Percentiles rank a stretch among this genome's conserved stretches.
Evolutionary conservation across 306 rosid genomes (phyloP).

Genomic region (Gleditsia sinensis): DNA sequence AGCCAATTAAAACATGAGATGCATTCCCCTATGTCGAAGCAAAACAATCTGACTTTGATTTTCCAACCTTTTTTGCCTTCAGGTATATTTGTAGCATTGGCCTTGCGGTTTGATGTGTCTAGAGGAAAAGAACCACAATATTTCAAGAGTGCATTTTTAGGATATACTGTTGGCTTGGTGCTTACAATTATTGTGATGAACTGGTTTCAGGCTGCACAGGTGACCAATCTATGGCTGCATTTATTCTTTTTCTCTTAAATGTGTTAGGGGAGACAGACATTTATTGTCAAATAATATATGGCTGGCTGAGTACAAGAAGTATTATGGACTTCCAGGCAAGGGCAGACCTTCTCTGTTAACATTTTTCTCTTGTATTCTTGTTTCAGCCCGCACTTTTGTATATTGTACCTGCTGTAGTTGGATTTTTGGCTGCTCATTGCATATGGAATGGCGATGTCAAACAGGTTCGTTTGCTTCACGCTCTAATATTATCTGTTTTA

Average conservation of each 20-base stretch:
- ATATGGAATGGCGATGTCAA: slow-evolving; percentile 92
- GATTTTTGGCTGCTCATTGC: slow-evolving; percentile 94
- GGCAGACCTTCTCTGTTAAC: slow-evolving; percentile 14
- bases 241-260: not conserved
- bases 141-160: slow-evolving; percentile 91
- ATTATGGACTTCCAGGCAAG: not conserved
- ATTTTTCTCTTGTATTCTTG: slow-evolving; percentile 21
- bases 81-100: slow-evolving; percentile 98
- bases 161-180: slow-evolving; percentile 77
- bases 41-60: not conserved
- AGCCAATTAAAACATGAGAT: not conserved
- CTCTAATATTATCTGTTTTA: slow-evolving; percentile 15
- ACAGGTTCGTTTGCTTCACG: slow-evolving; percentile 78
- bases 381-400: slow-evolving; percentile 95
- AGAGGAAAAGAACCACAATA: slow-evolving; percentile 84
- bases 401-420: slow-evolving; percentile 89
- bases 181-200: slow-evolving; percentile 96
- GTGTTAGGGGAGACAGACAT: not conserved
- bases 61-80: slow-evolving; percentile 10
- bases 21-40: not conserved
- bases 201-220: slow-evolving; percentile 99
- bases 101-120: slow-evolving; percentile 94
- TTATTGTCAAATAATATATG: slow-evolving; percentile 14
- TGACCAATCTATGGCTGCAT: slow-evolving; percentile 42
- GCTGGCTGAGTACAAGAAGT: slow-evolving; percentile 8